Conservation (phyloP, 129 eudicot species). For the Lactuca sativa region DNA sequence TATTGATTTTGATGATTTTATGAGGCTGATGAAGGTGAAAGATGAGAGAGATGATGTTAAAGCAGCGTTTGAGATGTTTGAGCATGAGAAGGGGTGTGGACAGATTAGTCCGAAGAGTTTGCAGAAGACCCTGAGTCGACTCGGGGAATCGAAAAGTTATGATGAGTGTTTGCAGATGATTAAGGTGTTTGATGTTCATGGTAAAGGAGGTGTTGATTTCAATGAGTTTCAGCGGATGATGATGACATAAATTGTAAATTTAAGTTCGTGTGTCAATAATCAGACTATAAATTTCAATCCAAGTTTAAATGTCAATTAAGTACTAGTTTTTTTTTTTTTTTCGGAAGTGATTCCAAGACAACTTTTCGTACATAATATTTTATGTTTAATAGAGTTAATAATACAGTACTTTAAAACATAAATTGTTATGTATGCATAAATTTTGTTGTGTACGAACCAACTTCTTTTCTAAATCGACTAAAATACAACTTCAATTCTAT, state of each 20-base stretch:
- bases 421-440: too few relatives aligned
- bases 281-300: not conserved
- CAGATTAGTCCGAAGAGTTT: constrained; percentile 64
- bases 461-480: too few relatives aligned
- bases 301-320: not conserved
- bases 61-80: constrained; percentile 72
- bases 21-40: constrained; percentile 43
- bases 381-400: too few relatives aligned
- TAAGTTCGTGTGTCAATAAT: not conserved
- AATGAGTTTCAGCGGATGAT: constrained; percentile 77
- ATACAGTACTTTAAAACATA: too few relatives aligned
- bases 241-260: constrained; percentile 33
- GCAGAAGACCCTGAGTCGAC: constrained; percentile 57
- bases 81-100: constrained; percentile 72
- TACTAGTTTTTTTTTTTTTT: too few relatives aligned
- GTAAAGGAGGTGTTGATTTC: constrained; percentile 69
- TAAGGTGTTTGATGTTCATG: constrained; percentile 58
- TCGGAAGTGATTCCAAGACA: too few relatives aligned
- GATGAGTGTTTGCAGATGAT: constrained; percentile 76
- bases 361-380: too few relatives aligned
- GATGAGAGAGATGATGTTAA: constrained; percentile 50
- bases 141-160: constrained; percentile 63
- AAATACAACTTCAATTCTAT: too few relatives aligned
- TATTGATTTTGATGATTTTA: constrained; percentile 58
- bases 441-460: too few relatives aligned